Evolutionary conservation across 1,139 yeast species (phyloP), one percentile per base, ranked within the genome.

Genomic region (Pneumocystis murina): DNA sequence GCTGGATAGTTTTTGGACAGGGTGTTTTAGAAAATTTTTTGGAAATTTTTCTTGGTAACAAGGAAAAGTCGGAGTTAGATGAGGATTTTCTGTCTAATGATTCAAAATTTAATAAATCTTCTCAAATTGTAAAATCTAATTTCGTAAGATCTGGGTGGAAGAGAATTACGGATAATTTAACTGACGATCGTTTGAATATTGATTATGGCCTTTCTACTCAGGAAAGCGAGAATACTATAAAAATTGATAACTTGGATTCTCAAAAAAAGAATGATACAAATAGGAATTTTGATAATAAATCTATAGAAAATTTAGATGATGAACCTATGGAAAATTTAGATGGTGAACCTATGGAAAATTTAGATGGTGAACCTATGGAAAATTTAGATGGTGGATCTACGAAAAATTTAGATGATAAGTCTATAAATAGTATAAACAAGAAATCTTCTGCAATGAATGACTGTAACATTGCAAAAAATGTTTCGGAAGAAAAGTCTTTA

Each of bases 1-100:
- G 60, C 20, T 58, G 60, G 60, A 58, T 58, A 38, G 60, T 58
- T 58, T 57, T 30, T 39, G 59, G 62, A 66, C 62, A 66, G 63
- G 68, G 36, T 40, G 43, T 28, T 10, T 36, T 17, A 17, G 39
- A 12, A 39, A 43, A n/a, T 60, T 33, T 54, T 38, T 40, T 59
- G 35, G 57, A 30, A 61, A 43, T 60, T 38, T 59, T 63, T 20
- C 41, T 39, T 58, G 43, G 57, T 43, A 48, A 48, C 14, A 38
- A 58, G 12, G 36, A 20, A 30, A 20, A 38, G 24, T 16, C 7
- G 10, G 39, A 40, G n/a, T 59, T 8, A 6, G 28, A 60, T 24
- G 16, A 38, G 61, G 28, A 24, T 20, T 30, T 17, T 48, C 14
- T 6, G 30, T 36, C 28, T 16, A 30, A 28, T 39, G 60, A 54